Evolutionary conservation across 345 rosid species (phyloP).

Genomic region (Sonneratia caseolaris): DNA sequence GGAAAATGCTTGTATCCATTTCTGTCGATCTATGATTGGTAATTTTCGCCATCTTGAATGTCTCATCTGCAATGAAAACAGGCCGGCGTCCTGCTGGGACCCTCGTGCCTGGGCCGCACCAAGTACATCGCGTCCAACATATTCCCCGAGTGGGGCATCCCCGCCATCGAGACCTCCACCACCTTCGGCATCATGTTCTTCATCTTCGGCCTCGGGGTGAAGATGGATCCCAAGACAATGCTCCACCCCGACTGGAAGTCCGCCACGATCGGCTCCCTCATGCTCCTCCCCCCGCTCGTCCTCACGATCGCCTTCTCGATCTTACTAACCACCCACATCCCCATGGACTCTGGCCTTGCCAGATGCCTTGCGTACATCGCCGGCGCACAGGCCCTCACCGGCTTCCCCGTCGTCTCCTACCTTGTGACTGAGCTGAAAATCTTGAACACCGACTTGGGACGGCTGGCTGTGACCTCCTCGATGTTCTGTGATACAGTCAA

Average conservation of each 20-base stretch:
- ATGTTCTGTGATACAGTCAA: conserved; percentile 19
- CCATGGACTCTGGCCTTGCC: background rate
- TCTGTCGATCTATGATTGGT: background rate
- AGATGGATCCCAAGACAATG: conserved; percentile 19
- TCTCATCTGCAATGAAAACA: conserved; percentile 1
- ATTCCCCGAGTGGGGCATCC: conserved; percentile 16
- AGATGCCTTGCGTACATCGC: background rate
- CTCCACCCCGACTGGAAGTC: conserved; percentile 15
- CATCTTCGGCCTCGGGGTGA: conserved; percentile 22
- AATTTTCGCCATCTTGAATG: background rate
- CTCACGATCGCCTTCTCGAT: background rate
- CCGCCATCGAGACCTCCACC: conserved; percentile 4
- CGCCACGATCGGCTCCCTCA: conserved; percentile 13
- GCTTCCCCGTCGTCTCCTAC: conserved; percentile 24
- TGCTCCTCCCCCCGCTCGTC: conserved; percentile 9
- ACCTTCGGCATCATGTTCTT: conserved; percentile 19
- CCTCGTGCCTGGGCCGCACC: conserved; percentile 18
- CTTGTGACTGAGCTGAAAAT: conserved; percentile 29
- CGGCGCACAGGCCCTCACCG: conserved; percentile 17
- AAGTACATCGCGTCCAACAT: background rate
- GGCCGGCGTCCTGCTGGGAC: conserved; percentile 30
- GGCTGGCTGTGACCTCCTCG: conserved; percentile 24
- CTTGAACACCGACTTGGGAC: conserved; percentile 31
- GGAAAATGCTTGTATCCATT: too few relatives aligned
- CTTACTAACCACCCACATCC: background rate